phyloP scores from a whole-genome alignment of 257 asterid genomes.

The Solanum raphanifolium region DNA sequence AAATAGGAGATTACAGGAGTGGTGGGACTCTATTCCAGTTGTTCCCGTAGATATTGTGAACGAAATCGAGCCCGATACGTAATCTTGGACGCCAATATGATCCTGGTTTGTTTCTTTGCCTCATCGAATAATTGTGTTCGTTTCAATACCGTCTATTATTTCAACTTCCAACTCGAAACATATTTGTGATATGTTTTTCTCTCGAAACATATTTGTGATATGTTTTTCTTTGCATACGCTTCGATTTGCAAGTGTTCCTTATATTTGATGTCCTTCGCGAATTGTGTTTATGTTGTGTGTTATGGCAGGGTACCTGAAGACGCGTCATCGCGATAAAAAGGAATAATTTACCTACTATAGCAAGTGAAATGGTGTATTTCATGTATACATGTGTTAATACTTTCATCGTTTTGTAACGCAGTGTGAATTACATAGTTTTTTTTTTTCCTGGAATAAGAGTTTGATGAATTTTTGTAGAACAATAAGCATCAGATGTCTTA shows the following conservation, averaged over 20 bases:
- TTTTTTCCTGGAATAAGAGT: not conserved
- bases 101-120: not conserved
- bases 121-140: not conserved
- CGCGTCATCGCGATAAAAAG: not conserved
- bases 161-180: not conserved
- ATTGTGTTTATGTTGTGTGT: not conserved
- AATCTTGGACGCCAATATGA: not conserved
- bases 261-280: not conserved
- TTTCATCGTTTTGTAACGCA: not conserved
- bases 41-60: conserved; percentile 46
- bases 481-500: not conserved
- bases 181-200: too few relatives aligned
- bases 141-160: not conserved
- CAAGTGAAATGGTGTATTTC: not conserved
- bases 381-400: not conserved
- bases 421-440: not conserved
- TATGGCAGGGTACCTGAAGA: not conserved
- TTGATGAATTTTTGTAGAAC: not conserved
- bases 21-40: conserved; percentile 96
- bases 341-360: not conserved
- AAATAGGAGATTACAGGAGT: conserved; percentile 60
- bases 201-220: too few relatives aligned
- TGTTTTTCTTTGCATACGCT: not conserved
- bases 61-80: not conserved
- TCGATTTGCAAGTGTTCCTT: not conserved